Base-by-base conservation (phyloP, 805 yeast species). In the Ogataea methanolica region DNA sequence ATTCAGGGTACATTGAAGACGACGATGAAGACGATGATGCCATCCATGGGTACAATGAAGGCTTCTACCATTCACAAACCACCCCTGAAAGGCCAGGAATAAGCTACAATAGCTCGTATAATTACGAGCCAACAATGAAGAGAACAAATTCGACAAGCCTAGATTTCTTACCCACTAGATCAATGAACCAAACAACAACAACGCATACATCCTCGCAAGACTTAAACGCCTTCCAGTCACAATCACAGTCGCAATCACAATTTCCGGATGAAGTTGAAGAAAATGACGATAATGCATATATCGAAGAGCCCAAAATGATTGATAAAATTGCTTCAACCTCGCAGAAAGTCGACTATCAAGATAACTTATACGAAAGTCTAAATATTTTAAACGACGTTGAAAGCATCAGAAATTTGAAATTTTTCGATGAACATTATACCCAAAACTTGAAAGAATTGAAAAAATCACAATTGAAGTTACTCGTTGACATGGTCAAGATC, bases 321-420 rank as follows among this genome's bases (percentile, higher is more conserved):
- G 88, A 83, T 59, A 71, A 71, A 51, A 63, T 81, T 3, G 78
- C 82, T 9, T 68, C 79, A 4, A 77, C 81, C 0, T 67, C 71
- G 43, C 88, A 89, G 7, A 71, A 73, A 42, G 82, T 79, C 19
- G 82, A 86, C 45, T 70, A 78, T 50, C 90, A 83, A 66, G 96
- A 88, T 65, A 75, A 77, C 58, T 71, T 88, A 41, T 91, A 96
- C 96, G 83, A 92, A 6, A 95, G 88, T 55, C 82, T 90, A 43
- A 96, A 87, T 57, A 84, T 87, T 0, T 72, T 92, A 52, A 91
- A 88, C 53, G 96, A 88, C 53, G 94, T 89, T 7, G 76, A 78
- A 47, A 72, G 71, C 44, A 73, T 84, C 71, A 80, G 57, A 53
- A 74, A 64, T 42, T 74, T 73, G 38, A 72, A 75, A n/a, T 77